phyloP scores from a whole-genome alignment of 768 basidiomycete genomes.

The Dacryopinax spathularia region DNA sequence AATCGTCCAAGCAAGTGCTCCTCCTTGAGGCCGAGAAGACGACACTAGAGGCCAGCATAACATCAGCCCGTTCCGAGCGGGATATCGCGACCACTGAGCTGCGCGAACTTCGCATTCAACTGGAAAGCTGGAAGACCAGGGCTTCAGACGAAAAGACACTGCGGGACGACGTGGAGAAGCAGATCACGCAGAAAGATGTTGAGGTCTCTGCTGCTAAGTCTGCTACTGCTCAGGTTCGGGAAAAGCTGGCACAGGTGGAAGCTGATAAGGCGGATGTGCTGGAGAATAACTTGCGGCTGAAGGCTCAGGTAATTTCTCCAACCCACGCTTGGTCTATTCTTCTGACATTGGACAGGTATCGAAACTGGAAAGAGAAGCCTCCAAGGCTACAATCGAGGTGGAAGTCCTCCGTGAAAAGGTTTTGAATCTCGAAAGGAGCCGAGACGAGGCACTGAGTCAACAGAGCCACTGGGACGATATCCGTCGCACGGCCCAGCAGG shows the following conservation, averaged over 20 bases:
- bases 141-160: background rate
- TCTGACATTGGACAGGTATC: slow-evolving; percentile 10
- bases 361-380: slow-evolving; percentile 40
- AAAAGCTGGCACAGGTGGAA: slow-evolving; percentile 56
- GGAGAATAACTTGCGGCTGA: slow-evolving; percentile 43
- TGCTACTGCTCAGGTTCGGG: slow-evolving; percentile 40
- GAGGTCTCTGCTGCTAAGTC: slow-evolving; percentile 37
- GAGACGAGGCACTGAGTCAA: slow-evolving; percentile 44
- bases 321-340: background rate
- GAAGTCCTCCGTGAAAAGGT: slow-evolving; percentile 41
- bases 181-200: slow-evolving; percentile 30
- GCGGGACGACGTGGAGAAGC: slow-evolving; percentile 36
- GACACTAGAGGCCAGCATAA: slow-evolving; percentile 46
- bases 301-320: slow-evolving; percentile 39
- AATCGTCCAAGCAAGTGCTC: slow-evolving; percentile 63
- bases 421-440: slow-evolving; percentile 40
- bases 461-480: slow-evolving; percentile 70
- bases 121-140: background rate
- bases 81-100: slow-evolving; percentile 43
- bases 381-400: slow-evolving; percentile 47
- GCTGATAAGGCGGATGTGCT: slow-evolving; percentile 55
- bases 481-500: slow-evolving; percentile 53
- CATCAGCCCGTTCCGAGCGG: slow-evolving; percentile 46
- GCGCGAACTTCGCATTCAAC: background rate
- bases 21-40: slow-evolving; percentile 76